Evolutionary conservation across 2,329 filamentous ascomycete genomes (phyloP).

Genomic region (Ascochyta clinopodiicola): DNA sequence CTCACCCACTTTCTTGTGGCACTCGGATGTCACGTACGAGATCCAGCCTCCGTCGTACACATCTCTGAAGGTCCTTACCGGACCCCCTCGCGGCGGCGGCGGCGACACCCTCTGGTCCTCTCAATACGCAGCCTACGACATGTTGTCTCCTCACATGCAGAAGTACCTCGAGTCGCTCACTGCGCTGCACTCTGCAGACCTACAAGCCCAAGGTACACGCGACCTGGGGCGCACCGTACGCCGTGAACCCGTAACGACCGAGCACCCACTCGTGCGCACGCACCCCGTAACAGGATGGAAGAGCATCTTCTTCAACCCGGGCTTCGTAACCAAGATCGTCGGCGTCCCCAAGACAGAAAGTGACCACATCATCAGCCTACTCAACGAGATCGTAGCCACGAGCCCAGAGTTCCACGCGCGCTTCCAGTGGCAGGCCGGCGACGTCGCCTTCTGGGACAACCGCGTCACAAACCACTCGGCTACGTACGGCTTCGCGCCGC

Average conservation of each 20-base stretch:
- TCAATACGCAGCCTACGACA: conserved; percentile 65
- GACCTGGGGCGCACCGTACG: conserved; percentile 60
- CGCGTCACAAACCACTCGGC: conserved; percentile 63
- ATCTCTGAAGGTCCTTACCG: conserved; percentile 60
- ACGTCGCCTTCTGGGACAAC: conserved; percentile 75
- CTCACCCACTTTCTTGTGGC: conserved; percentile 63
- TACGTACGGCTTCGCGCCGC: conserved; percentile 64
- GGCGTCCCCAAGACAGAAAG: conserved; percentile 64
- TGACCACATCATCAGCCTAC: conserved; percentile 58
- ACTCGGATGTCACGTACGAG: conserved; percentile 65
- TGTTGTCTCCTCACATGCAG: conserved; percentile 62
- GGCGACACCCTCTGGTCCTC: conserved; percentile 66
- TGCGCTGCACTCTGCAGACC: conserved; percentile 61
- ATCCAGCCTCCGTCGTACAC: conserved; percentile 65
- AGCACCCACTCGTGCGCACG: conserved; percentile 65
- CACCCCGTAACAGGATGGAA: conserved; percentile 70
- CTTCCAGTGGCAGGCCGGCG: conserved; percentile 68
- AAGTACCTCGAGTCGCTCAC: conserved; percentile 65
- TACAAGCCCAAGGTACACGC: conserved; percentile 60
- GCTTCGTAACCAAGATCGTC: conserved; percentile 65
- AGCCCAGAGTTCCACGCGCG: conserved; percentile 73
- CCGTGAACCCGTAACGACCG: conserved; percentile 60
- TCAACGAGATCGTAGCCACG: conserved; percentile 63
- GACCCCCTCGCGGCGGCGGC: conserved; percentile 61
- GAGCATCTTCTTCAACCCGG: conserved; percentile 64